Conservation (phyloP, 1,139 yeast species). For the Petasospora fabianii region DNA sequence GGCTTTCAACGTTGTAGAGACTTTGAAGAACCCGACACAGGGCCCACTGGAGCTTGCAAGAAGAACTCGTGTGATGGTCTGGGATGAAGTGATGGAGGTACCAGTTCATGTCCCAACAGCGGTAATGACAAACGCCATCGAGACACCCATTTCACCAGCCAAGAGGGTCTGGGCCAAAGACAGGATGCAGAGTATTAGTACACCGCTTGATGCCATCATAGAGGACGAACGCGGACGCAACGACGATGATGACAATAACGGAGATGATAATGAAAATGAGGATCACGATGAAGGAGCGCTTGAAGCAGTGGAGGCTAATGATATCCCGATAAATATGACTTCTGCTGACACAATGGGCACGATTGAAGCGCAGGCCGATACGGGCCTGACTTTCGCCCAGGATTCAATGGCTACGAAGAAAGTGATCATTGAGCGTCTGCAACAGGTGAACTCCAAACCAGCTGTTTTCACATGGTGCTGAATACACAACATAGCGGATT, state of each 20-base stretch:
- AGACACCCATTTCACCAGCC: slow-evolving; percentile 28
- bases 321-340: neutral
- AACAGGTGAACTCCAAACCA: slow-evolving; percentile 51
- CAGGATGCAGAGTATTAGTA: neutral
- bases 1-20: slow-evolving; percentile 72
- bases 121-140: slow-evolving; percentile 33
- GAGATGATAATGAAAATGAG: slow-evolving; percentile 1
- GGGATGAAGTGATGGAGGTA: slow-evolving; percentile 61
- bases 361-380: slow-evolving; percentile 1
- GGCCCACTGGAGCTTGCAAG: slow-evolving; percentile 70
- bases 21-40: slow-evolving; percentile 51
- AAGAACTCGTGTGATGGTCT: slow-evolving; percentile 51
- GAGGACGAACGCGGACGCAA: slow-evolving; percentile 11
- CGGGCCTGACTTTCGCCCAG: slow-evolving; percentile 9
- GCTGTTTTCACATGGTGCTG: slow-evolving; percentile 74
- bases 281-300: too few species aligned
- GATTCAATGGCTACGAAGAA: slow-evolving; percentile 30
- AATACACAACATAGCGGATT: slow-evolving; percentile 5
- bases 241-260: neutral
- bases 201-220: slow-evolving; percentile 9
- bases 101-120: slow-evolving; percentile 41
- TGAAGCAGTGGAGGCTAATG: neutral
- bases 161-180: neutral
- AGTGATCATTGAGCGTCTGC: slow-evolving; percentile 61
- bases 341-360: too few species aligned